Base-by-base conservation (phyloP, 202 grass and related monocot genomes). In the Saccharum hybrid region DNA sequence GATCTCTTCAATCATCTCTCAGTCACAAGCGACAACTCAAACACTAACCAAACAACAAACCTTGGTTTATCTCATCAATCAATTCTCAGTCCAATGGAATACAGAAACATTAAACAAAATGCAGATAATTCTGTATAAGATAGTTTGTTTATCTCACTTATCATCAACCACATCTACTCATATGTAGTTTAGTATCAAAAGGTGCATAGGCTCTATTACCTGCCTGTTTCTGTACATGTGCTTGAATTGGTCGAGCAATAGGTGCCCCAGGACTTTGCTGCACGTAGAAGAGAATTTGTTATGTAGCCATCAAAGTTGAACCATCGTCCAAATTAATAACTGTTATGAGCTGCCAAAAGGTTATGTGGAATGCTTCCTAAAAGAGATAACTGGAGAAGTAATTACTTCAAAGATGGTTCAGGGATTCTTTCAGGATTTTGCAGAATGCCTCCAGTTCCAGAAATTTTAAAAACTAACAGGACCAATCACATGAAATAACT, bases 211-310 rank as follows among this genome's bases (percentile, higher is more conserved):
- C 12, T 80, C 0, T 60, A 41, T 89, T 87, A 97, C 91, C 90
- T 52, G 83, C 48, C 87, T 76, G 65, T 86, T 94, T 92, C 54
- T 83, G 83, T 71, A 67, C 52, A 83, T 89, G 86, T 81, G 34
- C 63, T 81, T 86, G 79, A 77, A 68, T 69, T 88, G 85, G 76
- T 87, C 84, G 82, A 72, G 81, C 70, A 89, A 66, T 66, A 79
- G 83, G 72, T 70, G 60, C 89, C 64, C 88, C 88, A 82, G 88
- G 81, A 85, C 86, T 82, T 66, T 86, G 71, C 92, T 90, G 84
- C 70, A 83, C 63, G 76, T 39, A 66, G 14, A 88, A 75, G 36
- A 13, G 19, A 15, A 37, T 60, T 79, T 78, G 31, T 84, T 63
- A 67, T 46, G 30, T n/a, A 66, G 4, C 68, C 43, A 76, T 56